These are phyloP conservation scores for Penicillium psychrofluorescens DNA, from an alignment of 495 filamentous ascomycete genomes.

Conservation along the genomic window DNA sequence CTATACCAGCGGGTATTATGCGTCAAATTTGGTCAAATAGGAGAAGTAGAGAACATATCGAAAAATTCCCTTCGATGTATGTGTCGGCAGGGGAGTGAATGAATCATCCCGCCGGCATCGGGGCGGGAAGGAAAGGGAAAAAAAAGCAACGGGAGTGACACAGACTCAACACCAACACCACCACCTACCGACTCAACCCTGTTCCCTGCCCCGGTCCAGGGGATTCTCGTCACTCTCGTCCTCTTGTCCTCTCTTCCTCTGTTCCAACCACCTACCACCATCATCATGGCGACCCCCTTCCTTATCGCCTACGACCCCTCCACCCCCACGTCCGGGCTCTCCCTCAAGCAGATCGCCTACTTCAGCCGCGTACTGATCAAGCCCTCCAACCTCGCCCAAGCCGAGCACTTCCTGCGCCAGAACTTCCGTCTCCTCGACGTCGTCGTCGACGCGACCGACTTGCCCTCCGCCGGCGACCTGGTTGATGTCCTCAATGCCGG, in stretches of 20 bases:
- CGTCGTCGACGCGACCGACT: slow-evolving; percentile 68
- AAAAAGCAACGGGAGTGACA: slow-evolving; percentile 10
- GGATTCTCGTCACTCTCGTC: slow-evolving; percentile 3
- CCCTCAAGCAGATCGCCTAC: slow-evolving; percentile 65
- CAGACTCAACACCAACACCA: not conserved
- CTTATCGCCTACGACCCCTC: slow-evolving; percentile 41
- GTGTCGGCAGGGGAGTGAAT: slow-evolving; percentile 2
- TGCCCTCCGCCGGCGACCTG: slow-evolving; percentile 62
- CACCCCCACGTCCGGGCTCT: slow-evolving; percentile 44
- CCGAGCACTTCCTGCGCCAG: slow-evolving; percentile 61
- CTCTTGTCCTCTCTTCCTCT: not conserved
- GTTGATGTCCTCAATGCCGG: slow-evolving; percentile 78
- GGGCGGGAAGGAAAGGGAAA: slow-evolving; percentile 2
- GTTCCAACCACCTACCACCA: not conserved
- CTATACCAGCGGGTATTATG: no score
- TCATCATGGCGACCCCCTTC: slow-evolving; percentile 43
- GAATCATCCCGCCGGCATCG: slow-evolving; percentile 1
- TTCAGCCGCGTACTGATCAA: slow-evolving; percentile 70
- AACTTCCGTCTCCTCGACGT: slow-evolving; percentile 60
- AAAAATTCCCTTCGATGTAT: not conserved
- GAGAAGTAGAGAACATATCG: no score
- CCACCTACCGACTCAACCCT: no score
- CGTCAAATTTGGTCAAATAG: no score
- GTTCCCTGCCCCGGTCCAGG: not conserved
- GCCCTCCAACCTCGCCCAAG: slow-evolving; percentile 49